Conservation (phyloP, 352 stramenopile species). For the Phytopythium delawarense region DNA sequence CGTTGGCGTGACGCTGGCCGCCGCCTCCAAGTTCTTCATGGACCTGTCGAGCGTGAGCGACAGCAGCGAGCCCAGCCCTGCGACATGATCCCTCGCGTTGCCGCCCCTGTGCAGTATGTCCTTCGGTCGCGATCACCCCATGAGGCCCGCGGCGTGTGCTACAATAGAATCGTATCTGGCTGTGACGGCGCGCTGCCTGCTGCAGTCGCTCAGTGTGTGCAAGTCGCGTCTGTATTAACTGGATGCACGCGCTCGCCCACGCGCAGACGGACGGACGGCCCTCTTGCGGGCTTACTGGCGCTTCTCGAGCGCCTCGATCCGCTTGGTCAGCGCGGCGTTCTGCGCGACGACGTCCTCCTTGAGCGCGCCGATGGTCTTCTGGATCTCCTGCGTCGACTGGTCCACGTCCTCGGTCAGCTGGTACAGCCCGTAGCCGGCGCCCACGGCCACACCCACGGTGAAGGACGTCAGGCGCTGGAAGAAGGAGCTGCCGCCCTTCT, state of each 20-base stretch:
- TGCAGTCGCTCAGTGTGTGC: neutral
- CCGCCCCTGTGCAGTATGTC: neutral
- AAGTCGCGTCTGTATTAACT: neutral
- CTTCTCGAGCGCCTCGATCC: constrained; percentile 74
- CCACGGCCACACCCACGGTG: constrained; percentile 58
- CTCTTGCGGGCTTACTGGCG: constrained; percentile 27
- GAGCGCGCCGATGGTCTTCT: constrained; percentile 51
- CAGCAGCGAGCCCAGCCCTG: neutral
- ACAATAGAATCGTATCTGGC: neutral
- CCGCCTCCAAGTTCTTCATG: constrained; percentile 7
- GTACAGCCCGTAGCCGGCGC: constrained; percentile 60
- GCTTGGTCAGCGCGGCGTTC: constrained; percentile 66
- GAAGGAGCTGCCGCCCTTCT: constrained; percentile 62
- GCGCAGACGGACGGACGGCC: neutral
- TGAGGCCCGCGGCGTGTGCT: neutral
- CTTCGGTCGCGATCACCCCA: neutral
- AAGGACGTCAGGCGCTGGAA: constrained; percentile 69
- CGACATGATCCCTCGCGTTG: neutral
- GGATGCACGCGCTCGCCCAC: neutral
- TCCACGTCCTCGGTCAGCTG: constrained; percentile 71
- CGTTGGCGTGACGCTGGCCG: constrained; percentile 1
- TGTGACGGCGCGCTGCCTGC: neutral
- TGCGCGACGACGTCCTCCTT: constrained; percentile 69
- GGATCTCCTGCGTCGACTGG: constrained; percentile 66
- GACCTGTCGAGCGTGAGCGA: neutral